Conservation (phyloP, 257 asterid genomes). For the Eucommia ulmoides region DNA sequence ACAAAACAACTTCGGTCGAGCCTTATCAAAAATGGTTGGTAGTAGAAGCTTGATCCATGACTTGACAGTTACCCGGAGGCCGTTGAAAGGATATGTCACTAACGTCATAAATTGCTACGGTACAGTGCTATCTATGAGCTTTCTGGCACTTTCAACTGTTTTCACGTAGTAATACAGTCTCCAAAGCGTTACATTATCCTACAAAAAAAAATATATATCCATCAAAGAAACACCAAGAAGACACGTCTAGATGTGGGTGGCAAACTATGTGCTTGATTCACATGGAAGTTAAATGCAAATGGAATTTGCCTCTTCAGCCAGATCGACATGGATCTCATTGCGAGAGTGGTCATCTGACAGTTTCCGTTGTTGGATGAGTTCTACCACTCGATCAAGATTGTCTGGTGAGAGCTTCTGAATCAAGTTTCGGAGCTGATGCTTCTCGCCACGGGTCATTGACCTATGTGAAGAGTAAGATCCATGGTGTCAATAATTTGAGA, state of each 20-base stretch:
- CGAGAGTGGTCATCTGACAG: conserved; percentile 10
- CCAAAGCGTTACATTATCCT: conserved; percentile 63
- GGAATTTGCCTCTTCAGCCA: conserved; percentile 46
- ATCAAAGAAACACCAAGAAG: too few species aligned
- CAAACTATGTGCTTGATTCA: too few species aligned
- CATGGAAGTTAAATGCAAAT: too few species aligned
- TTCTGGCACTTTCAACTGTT: conserved; percentile 23
- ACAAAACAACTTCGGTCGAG: too few species aligned
- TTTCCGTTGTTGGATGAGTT: conserved; percentile 24
- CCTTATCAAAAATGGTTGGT: too few species aligned
- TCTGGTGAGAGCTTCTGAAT: conserved; percentile 42
- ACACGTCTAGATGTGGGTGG: too few species aligned
- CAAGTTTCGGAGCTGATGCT: conserved; percentile 34
- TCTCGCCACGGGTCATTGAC: conserved; percentile 50
- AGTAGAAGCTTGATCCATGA: too few species aligned
- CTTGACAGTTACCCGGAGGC: too few species aligned
- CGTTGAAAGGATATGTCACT: too few species aligned
- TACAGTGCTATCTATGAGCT: too few species aligned
- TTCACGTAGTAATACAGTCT: conserved; percentile 45
- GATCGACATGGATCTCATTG: conserved; percentile 34
- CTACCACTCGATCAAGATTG: conserved; percentile 51
- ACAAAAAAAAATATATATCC: conserved; percentile 7
- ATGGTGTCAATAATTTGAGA: too few species aligned
- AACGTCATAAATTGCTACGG: too few species aligned
- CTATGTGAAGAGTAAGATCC: conserved; percentile 34